These are phyloP conservation scores for Talaromyces sp. DNA, from an alignment of 2,329 filamentous ascomycete genomes.

Conservation along the genomic window DNA sequence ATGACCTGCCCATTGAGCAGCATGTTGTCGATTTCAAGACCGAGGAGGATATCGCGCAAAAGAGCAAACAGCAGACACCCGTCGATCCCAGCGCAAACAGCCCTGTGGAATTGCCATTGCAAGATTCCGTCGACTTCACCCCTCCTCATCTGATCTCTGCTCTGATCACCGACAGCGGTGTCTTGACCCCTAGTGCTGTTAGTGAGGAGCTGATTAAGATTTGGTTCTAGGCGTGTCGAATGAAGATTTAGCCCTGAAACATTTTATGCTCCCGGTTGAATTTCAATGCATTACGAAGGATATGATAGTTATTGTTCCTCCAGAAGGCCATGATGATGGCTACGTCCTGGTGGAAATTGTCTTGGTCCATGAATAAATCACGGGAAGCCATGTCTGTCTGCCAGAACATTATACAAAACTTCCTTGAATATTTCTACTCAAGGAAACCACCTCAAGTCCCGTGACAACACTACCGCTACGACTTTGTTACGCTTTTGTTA, in stretches of 20 bases:
- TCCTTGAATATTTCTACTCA: too few species aligned
- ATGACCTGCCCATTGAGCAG: conserved; percentile 79
- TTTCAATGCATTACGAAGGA: conserved; percentile 14
- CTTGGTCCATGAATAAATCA: background rate
- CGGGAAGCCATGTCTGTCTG: background rate
- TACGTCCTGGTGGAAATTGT: background rate
- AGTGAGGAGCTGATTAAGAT: conserved; percentile 70
- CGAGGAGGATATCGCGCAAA: conserved; percentile 50
- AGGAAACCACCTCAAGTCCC: background rate
- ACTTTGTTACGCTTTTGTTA: too few species aligned
- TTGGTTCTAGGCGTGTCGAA: conserved; percentile 43
- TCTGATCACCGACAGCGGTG: conserved; percentile 66
- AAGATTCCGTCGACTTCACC: conserved; percentile 52
- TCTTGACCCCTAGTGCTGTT: conserved; percentile 65
- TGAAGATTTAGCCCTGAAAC: background rate
- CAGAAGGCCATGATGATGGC: background rate
- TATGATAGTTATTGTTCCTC: conserved; percentile 17
- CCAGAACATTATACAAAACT: background rate
- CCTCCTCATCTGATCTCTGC: conserved; percentile 65
- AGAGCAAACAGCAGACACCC: conserved; percentile 47
- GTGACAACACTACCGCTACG: background rate
- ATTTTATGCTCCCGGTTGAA: conserved; percentile 2
- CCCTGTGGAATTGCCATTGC: conserved; percentile 27
- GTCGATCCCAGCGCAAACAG: conserved; percentile 21
- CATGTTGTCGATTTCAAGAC: conserved; percentile 73